These are phyloP conservation scores for Trichoderma asperellum DNA, from an alignment of 2,329 filamentous ascomycete genomes.

Conservation along the genomic window DNA sequence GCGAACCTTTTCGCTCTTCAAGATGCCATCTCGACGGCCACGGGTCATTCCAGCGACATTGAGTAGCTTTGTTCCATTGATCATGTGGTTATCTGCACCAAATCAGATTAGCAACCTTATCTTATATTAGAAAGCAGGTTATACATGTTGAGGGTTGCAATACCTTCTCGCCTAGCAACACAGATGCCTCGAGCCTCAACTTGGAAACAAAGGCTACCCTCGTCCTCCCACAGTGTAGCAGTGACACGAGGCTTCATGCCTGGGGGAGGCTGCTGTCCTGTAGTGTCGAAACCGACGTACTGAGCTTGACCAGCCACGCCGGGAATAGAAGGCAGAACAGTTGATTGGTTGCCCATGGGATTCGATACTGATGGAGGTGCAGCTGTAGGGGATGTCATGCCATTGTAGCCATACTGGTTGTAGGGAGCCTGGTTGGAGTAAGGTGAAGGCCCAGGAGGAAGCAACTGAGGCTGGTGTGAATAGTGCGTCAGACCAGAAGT, in stretches of 20 bases:
- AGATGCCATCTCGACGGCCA: slow-evolving; percentile 89
- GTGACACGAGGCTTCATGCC: slow-evolving; percentile 97
- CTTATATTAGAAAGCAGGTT: background rate
- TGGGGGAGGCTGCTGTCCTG: slow-evolving; percentile 88
- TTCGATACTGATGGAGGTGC: slow-evolving; percentile 70
- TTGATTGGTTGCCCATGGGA: slow-evolving; percentile 64
- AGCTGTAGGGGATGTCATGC: slow-evolving; percentile 77
- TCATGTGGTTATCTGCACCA: slow-evolving; percentile 89
- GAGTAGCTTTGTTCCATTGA: slow-evolving; percentile 94
- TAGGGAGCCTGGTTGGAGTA: slow-evolving; percentile 68
- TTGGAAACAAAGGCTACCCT: slow-evolving; percentile 96
- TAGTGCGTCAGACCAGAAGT: slow-evolving; percentile 79
- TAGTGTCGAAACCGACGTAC: slow-evolving; percentile 73
- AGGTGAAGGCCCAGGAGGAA: slow-evolving; percentile 71
- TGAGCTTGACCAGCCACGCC: slow-evolving; percentile 55
- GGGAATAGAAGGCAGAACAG: slow-evolving; percentile 69
- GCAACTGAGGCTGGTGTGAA: slow-evolving; percentile 73
- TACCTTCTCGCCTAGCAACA: slow-evolving; percentile 90
- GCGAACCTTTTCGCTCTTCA: slow-evolving; percentile 96
- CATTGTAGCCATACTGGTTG: slow-evolving; percentile 75
- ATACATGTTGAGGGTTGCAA: slow-evolving; percentile 17
- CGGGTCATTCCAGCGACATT: slow-evolving; percentile 99
- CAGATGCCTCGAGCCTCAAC: slow-evolving; percentile 96
- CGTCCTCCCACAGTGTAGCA: slow-evolving; percentile 96
- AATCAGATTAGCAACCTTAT: slow-evolving; percentile 3